Evolutionary conservation across 2,329 filamentous ascomycete genomes (phyloP).

Genomic region (Cadophora malorum): DNA sequence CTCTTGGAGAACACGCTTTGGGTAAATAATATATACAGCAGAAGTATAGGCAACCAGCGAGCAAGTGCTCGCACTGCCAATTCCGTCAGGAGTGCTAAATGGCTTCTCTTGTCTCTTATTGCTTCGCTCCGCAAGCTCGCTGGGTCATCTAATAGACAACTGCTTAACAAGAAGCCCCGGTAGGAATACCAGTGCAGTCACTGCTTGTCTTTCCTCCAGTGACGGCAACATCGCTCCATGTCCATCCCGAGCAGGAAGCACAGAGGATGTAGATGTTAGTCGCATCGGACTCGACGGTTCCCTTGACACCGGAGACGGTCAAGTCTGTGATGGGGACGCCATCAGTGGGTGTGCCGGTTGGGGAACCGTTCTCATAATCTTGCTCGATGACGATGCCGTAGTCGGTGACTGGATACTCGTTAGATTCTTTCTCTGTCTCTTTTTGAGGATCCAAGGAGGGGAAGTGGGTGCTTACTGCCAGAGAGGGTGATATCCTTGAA

Average conservation of each 20-base stretch:
- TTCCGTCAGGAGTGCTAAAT: not conserved
- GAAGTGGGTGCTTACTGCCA: too few relatives aligned
- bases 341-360: constrained; percentile 37
- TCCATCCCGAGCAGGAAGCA: constrained; percentile 59
- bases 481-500: too few relatives aligned
- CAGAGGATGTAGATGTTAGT: constrained; percentile 61
- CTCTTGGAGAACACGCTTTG: constrained; percentile 3
- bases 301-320: constrained; percentile 52
- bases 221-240: constrained; percentile 55
- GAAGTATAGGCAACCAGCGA: not conserved
- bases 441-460: too few relatives aligned
- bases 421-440: too few relatives aligned
- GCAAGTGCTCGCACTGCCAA: constrained; percentile 8
- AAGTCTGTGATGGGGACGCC: constrained; percentile 61
- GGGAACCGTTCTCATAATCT: constrained; percentile 51
- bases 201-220: constrained; percentile 57
- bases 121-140: not conserved
- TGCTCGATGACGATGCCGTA: constrained; percentile 60
- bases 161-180: constrained; percentile 36
- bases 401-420: constrained; percentile 17
- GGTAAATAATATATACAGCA: constrained; percentile 7
- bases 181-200: constrained; percentile 48
- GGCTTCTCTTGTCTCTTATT: not conserved
- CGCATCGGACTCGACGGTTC: constrained; percentile 48
- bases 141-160: not conserved